phyloP scores from a whole-genome alignment of 768 basidiomycete species.

The Coprinellus aureogranulatus region DNA sequence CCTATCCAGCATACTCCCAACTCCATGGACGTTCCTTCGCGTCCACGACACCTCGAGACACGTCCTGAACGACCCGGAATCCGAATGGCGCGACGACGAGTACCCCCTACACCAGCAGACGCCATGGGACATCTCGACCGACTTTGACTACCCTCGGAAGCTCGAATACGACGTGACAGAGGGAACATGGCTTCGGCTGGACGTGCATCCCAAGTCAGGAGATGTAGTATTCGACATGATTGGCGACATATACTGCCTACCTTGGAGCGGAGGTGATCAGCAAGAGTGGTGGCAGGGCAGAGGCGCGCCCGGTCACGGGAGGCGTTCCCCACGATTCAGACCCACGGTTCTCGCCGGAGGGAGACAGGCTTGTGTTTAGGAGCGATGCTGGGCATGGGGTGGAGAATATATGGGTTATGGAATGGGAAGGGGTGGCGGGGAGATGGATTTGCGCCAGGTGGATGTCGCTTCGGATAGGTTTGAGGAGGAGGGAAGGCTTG shows the following conservation, averaged over 20 bases:
- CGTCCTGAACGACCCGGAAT: slow-evolving; percentile 25
- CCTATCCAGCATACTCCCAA: slow-evolving; percentile 32
- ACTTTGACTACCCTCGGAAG: slow-evolving; percentile 65
- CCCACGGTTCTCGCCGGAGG: slow-evolving; percentile 69
- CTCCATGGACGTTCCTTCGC: slow-evolving; percentile 31
- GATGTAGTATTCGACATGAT: slow-evolving; percentile 76
- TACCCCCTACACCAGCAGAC: slow-evolving; percentile 62
- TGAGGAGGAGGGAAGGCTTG: slow-evolving; percentile 50
- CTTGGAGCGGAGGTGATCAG: slow-evolving; percentile 34
- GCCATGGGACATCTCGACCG: slow-evolving; percentile 75
- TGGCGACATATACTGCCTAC: slow-evolving; percentile 72
- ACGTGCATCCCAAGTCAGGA: slow-evolving; percentile 66
- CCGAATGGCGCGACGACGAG: slow-evolving; percentile 48
- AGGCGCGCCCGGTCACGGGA: slow-evolving; percentile 56
- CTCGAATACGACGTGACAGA: slow-evolving; percentile 68
- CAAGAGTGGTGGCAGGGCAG: slow-evolving; percentile 19
- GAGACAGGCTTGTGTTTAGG: slow-evolving; percentile 62
- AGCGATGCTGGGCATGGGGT: slow-evolving; percentile 73
- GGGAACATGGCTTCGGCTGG: slow-evolving; percentile 74
- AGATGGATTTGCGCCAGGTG: slow-evolving; percentile 41
- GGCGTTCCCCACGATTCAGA: slow-evolving; percentile 72
- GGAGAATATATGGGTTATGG: slow-evolving; percentile 71
- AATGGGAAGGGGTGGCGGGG: slow-evolving; percentile 66
- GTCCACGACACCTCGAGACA: background rate
- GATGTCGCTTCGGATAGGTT: slow-evolving; percentile 36